Base-by-base conservation (phyloP, 2,329 filamentous ascomycete genomes). In the Exophiala sp. region DNA sequence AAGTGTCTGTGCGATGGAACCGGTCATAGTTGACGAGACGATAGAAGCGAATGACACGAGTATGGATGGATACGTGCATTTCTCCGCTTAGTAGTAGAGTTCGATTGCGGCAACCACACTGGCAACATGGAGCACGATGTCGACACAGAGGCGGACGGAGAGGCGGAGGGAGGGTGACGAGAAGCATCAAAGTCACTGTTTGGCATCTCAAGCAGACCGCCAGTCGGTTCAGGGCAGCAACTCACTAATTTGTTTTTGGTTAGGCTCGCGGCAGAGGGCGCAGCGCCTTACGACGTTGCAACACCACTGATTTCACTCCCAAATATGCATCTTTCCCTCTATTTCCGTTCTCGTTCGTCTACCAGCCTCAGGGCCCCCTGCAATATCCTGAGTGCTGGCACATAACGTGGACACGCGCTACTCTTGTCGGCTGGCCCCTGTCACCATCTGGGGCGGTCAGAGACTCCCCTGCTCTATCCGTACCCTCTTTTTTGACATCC, bases 251-350 rank as follows among this genome's bases (percentile, higher is more conserved):
- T 33, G 3, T 1, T 40, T 32, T 1, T 3, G 34, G 55, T 29
- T 58, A 58, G 52, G n/a, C 18, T 11, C 2, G 39, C 39, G 18
- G 43, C 50, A 54, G 55, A 29, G 55, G 55, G 52, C 55, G 55
- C 55, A 57, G 55, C 51, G 48, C 44, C 45, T 45, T 52, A 52
- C 55, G 48, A 58, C 55, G 55, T 58, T 55, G 48, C 55, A 58
- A 11, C 33, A 39, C 21, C 36, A 24, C 36, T 24, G 24, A n/a
- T 32, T 48, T 38, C 32, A 34, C n/a, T 24, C 47, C 43, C 50
- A 57, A 60, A 57, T 29, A 39, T 46, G 49, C 48, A 58, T 45
- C 36, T 33, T 33, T 36, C 43, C 36, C 40, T 41, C 54, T 60
- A 60, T 60, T 60, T 55, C 52, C 54, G 54, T 52, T 45, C 32